phyloP scores from a whole-genome alignment of 148 eudicot species.

The Amaranthus palmeri region DNA sequence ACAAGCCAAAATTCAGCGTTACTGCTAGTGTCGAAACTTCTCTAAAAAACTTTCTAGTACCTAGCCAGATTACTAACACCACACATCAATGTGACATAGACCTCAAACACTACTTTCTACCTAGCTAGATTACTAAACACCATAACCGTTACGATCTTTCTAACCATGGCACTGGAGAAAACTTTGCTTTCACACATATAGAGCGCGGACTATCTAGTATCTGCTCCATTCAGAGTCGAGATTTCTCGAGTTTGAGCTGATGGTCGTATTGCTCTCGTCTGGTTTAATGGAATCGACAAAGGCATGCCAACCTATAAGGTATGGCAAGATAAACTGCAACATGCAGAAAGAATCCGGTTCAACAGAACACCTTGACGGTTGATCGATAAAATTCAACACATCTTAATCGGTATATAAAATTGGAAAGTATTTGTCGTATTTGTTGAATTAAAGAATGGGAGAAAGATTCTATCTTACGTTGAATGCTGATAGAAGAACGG shows the following conservation, averaged over 20 bases:
- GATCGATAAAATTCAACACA: not conserved
- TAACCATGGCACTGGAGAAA: too few species aligned
- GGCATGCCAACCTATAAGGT: constrained; percentile 86
- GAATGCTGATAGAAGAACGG: constrained; percentile 74
- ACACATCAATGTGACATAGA: too few species aligned
- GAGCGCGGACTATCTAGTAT: constrained; percentile 19
- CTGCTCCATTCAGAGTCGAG: constrained; percentile 82
- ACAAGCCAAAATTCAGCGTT: too few species aligned
- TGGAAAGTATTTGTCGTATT: not conserved
- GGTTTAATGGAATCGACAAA: constrained; percentile 61
- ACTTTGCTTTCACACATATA: too few species aligned
- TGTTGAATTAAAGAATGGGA: not conserved
- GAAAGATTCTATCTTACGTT: constrained; percentile 45
- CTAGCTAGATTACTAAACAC: too few species aligned
- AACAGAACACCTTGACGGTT: not conserved
- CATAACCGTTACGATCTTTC: too few species aligned
- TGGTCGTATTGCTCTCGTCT: constrained; percentile 39
- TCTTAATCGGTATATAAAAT: not conserved
- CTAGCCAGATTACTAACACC: too few species aligned
- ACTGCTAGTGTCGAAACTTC: too few species aligned
- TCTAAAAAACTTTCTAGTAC: too few species aligned
- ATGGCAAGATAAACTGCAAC: constrained; percentile 78
- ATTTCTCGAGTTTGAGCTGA: constrained; percentile 43
- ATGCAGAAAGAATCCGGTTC: constrained; percentile 3
- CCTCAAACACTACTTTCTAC: too few species aligned